Conservation (phyloP, 2,329 filamentous ascomycete genomes). For the Akanthomyces lecanii region DNA sequence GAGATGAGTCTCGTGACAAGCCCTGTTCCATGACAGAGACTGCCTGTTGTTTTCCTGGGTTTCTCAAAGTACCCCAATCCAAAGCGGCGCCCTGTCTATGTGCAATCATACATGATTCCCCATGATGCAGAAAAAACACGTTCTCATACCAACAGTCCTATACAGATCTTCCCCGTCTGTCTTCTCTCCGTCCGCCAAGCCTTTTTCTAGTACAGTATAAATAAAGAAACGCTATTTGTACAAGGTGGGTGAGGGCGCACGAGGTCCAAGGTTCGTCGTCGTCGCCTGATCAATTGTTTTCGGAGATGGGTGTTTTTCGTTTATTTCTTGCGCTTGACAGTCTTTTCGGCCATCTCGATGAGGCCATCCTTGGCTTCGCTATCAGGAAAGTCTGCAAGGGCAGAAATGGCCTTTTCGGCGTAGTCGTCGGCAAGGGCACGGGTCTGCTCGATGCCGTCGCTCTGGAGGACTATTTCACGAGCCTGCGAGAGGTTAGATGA, state of each 20-base stretch:
- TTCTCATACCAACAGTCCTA: background rate
- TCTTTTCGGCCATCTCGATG: slow-evolving; percentile 90
- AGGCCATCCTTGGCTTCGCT: slow-evolving; percentile 91
- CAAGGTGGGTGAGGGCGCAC: slow-evolving; percentile 5
- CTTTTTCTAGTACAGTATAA: slow-evolving; percentile 6
- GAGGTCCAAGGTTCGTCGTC: slow-evolving; percentile 6
- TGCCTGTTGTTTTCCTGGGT: background rate
- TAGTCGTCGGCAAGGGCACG: slow-evolving; percentile 87
- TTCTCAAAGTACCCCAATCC: background rate
- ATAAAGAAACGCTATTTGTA: slow-evolving; percentile 20
- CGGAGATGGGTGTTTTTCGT: background rate
- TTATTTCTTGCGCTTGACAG: slow-evolving; percentile 81
- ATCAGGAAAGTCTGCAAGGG: slow-evolving; percentile 82
- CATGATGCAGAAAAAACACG: background rate
- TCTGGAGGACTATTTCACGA: slow-evolving; percentile 75
- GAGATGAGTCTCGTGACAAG: background rate
- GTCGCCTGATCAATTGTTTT: slow-evolving; percentile 14
- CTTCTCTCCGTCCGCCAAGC: background rate
- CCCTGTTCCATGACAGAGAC: background rate
- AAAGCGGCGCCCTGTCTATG: slow-evolving; percentile 6
- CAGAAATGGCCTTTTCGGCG: slow-evolving; percentile 77
- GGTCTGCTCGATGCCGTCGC: slow-evolving; percentile 88
- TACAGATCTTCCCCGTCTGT: background rate
- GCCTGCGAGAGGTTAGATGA: slow-evolving; percentile 52
- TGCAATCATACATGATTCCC: slow-evolving; percentile 6